phyloP scores from a whole-genome alignment of 1,284 basidiomycete species.

The Cyathus olla region DNA sequence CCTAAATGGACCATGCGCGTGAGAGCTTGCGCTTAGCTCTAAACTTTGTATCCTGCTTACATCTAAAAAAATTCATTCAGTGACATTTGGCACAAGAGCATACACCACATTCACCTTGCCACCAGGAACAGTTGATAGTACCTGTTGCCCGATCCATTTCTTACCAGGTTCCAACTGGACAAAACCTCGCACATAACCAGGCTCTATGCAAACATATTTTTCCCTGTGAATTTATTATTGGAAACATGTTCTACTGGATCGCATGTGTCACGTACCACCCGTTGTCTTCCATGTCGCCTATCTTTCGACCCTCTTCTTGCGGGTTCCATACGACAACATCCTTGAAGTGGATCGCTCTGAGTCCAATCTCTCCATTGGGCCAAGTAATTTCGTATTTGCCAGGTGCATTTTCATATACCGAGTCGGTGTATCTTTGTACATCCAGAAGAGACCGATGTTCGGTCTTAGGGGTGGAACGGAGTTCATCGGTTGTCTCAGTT shows the following conservation, averaged over 20 bases:
- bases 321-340: slow-evolving; percentile 93
- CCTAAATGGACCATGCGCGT: too few species aligned
- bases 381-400: slow-evolving; percentile 70
- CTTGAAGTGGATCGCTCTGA: slow-evolving; percentile 74
- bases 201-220: slow-evolving; percentile 87
- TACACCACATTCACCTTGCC: slow-evolving; percentile 13
- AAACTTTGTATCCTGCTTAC: too few species aligned
- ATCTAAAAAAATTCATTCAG: too few species aligned
- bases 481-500: slow-evolving; percentile 67
- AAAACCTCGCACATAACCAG: slow-evolving; percentile 83
- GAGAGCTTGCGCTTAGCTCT: too few species aligned
- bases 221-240: slow-evolving; percentile 62
- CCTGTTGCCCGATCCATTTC: slow-evolving; percentile 83
- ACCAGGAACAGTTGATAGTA: slow-evolving; percentile 55
- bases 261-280: slow-evolving; percentile 75
- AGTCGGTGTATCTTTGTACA: slow-evolving; percentile 75
- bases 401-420: slow-evolving; percentile 76
- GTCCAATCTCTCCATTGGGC: slow-evolving; percentile 64
- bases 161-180: slow-evolving; percentile 67
- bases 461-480: slow-evolving; percentile 61
- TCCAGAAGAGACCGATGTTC: slow-evolving; percentile 74
- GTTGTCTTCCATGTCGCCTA: slow-evolving; percentile 87
- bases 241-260: slow-evolving; percentile 3
- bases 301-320: slow-evolving; percentile 74
- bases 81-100: too few species aligned